Evolutionary conservation across 768 basidiomycete genomes (phyloP).

Genomic region (Mycena galericulata): DNA sequence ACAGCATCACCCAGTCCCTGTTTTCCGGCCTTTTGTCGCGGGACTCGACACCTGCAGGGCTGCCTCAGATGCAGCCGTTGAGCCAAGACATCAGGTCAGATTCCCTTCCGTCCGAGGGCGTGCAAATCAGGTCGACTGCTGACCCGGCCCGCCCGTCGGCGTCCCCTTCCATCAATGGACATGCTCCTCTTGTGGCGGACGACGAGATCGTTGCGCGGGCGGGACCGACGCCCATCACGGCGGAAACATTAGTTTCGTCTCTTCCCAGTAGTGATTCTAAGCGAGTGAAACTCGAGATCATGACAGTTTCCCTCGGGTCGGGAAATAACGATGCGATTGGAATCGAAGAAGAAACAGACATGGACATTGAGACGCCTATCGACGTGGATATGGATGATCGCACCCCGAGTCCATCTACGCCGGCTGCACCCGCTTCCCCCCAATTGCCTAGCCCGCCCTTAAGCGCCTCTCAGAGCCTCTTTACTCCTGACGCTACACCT

Average conservation of each 20-base stretch:
- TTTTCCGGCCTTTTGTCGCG: conserved; percentile 5
- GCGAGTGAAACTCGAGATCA: conserved; percentile 34
- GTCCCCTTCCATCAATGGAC: conserved; percentile 11
- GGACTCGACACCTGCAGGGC: neutral
- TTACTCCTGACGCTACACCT: conserved; percentile 29
- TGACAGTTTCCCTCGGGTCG: conserved; percentile 24
- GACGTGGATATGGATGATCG: conserved; percentile 32
- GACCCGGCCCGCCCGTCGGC: conserved; percentile 1
- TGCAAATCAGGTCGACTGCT: conserved; percentile 21
- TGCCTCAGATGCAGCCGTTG: neutral
- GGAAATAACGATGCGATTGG: neutral
- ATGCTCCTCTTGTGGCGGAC: neutral
- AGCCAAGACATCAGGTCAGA: neutral
- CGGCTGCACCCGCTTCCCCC: neutral
- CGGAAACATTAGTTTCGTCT: conserved; percentile 21
- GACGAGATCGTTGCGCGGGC: neutral
- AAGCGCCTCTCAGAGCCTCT: conserved; percentile 22
- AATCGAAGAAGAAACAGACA: conserved; percentile 32
- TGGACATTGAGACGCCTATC: conserved; percentile 35
- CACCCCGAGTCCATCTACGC: conserved; percentile 2
- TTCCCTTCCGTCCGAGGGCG: neutral
- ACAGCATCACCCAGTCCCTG: neutral
- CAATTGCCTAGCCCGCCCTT: conserved; percentile 20
- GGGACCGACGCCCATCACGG: neutral
- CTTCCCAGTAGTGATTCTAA: conserved; percentile 23